phyloP scores from a whole-genome alignment of 2,329 filamentous ascomycete genomes.

The Phialemonium atrogriseum region DNA sequence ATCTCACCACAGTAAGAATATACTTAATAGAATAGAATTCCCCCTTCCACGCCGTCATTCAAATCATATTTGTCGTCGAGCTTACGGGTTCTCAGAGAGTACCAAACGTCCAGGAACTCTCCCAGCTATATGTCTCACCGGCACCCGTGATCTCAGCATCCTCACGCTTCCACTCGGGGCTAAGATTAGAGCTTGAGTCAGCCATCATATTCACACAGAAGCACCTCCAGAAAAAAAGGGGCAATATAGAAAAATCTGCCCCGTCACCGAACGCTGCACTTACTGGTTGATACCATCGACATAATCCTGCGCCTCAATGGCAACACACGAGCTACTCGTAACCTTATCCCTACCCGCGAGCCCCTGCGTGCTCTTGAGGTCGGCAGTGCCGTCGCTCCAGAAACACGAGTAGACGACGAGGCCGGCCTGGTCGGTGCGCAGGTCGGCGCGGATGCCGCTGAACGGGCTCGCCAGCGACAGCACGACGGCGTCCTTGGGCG shows the following conservation, averaged over 20 bases:
- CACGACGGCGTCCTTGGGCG: conserved; percentile 28
- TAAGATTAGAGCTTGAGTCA: conserved; percentile 15
- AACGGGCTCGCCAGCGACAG: conserved; percentile 52
- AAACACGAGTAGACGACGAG: conserved; percentile 65
- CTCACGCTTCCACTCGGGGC: conserved; percentile 35
- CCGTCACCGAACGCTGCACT: no score
- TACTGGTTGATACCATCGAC: conserved; percentile 69
- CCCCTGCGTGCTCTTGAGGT: conserved; percentile 53
- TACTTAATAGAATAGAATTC: no score
- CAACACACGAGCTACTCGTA: conserved; percentile 59
- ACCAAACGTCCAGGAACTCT: conserved; percentile 36
- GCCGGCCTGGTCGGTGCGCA: conserved; percentile 62
- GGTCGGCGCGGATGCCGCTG: conserved; percentile 61
- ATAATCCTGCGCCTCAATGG: conserved; percentile 70
- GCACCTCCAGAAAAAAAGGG: conserved; percentile 1
- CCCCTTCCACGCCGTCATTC: no score
- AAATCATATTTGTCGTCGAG: no score
- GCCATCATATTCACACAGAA: conserved; percentile 1
- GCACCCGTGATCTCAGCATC: conserved; percentile 31
- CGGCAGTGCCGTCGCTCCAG: conserved; percentile 40
- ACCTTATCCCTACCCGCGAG: conserved; percentile 33
- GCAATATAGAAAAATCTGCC: background rate
- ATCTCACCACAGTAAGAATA: no score
- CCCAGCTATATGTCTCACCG: conserved; percentile 31
- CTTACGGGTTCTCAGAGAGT: conserved; percentile 9